Conservation (phyloP, 306 rosid species). For the Begonia peltatifolia region DNA sequence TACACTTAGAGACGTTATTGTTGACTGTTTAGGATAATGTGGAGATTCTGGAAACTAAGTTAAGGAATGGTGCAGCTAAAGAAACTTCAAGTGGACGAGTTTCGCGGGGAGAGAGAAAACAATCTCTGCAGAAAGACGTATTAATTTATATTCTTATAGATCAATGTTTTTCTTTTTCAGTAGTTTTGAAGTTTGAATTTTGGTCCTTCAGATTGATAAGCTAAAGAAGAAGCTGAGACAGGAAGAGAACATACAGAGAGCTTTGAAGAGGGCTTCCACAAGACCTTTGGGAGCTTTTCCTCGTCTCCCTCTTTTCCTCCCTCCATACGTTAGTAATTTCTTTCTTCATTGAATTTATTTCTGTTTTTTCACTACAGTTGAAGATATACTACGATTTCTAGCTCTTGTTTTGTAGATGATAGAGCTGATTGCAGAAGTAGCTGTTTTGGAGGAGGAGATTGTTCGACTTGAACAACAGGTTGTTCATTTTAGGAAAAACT, state of each 20-base stretch:
- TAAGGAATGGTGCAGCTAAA: constrained; percentile 12
- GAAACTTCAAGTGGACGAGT: constrained; percentile 25
- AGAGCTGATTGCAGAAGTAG: constrained; percentile 88
- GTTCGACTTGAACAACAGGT: constrained; percentile 79
- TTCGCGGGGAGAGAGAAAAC: constrained; percentile 38
- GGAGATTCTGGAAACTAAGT: constrained; percentile 44
- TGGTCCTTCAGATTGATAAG: constrained; percentile 57
- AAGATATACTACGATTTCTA: constrained; percentile 3
- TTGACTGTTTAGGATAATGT: constrained; percentile 33
- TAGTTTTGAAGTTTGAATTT: constrained; percentile 7
- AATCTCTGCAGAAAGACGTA: constrained; percentile 80
- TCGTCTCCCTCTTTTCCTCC: constrained; percentile 91
- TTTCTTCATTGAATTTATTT: not conserved
- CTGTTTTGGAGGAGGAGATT: constrained; percentile 91
- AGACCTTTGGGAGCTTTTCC: constrained; percentile 93
- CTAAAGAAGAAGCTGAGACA: constrained; percentile 80
- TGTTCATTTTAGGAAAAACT: constrained; percentile 59
- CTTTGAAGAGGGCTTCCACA: constrained; percentile 77
- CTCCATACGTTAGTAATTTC: constrained; percentile 48
- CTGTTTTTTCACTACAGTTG: constrained; percentile 1
- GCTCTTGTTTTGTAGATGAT: constrained; percentile 30
- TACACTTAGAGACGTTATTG: constrained; percentile 17
- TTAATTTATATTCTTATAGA: constrained; percentile 4
- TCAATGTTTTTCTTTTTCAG: not conserved
- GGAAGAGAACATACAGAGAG: constrained; percentile 76